Evolutionary conservation across 805 yeast species (phyloP).

Genomic region (Naumovozyma baii): DNA sequence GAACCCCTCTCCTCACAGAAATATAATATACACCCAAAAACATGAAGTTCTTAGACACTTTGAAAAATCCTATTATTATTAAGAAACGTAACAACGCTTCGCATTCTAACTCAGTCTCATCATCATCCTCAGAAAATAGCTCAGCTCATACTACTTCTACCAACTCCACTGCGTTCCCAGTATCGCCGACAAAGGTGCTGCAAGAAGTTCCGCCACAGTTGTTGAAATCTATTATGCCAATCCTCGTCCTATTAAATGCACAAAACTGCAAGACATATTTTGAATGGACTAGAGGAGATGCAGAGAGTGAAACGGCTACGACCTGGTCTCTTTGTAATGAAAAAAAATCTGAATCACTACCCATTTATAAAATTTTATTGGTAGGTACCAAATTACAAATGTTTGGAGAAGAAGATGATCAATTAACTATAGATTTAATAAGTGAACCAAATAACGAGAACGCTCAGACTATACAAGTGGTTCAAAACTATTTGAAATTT

Average conservation of each 20-base stretch:
- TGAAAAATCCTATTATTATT: slow-evolving; percentile 7
- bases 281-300: slow-evolving; percentile 2
- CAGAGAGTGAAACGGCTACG: not conserved
- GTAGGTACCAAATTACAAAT: not conserved
- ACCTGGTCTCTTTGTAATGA: not conserved
- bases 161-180: slow-evolving; percentile 1
- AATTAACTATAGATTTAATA: not conserved
- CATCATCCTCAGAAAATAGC: not conserved
- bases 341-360: not conserved
- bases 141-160: slow-evolving; percentile 1
- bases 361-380: not conserved
- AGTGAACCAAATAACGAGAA: not conserved
- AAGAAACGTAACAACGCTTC: not conserved
- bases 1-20: not conserved
- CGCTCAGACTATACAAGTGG: not conserved
- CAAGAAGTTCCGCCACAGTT: slow-evolving; percentile 9
- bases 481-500: slow-evolving; percentile 1
- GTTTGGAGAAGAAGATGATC: not conserved
- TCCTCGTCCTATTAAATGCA: slow-evolving; percentile 11
- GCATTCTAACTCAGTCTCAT: not conserved
- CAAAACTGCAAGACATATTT: slow-evolving; percentile 11
- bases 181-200: slow-evolving; percentile 4
- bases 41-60: slow-evolving; percentile 5
- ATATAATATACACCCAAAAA: no score
- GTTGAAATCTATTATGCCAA: slow-evolving; percentile 7